These are phyloP conservation scores for Rauvolfia tetraphylla DNA, from an alignment of 257 asterid genomes.

Conservation along the genomic window DNA sequence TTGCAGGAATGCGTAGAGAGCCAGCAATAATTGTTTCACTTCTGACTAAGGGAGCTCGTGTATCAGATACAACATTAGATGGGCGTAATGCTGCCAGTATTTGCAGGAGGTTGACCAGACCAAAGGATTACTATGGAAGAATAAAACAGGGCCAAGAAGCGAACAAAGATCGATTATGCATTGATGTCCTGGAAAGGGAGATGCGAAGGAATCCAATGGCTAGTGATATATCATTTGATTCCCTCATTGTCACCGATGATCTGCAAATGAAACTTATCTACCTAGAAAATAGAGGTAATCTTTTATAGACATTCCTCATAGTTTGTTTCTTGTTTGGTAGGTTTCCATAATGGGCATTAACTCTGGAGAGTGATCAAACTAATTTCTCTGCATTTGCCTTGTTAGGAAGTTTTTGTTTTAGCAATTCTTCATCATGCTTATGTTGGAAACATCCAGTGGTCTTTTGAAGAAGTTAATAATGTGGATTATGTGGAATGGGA, in stretches of 20 bases:
- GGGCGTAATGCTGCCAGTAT: conserved; percentile 50
- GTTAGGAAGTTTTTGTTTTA: not conserved
- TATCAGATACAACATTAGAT: conserved; percentile 42
- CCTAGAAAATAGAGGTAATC: conserved; percentile 71
- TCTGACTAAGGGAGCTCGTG: conserved; percentile 58
- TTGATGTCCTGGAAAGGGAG: conserved; percentile 73
- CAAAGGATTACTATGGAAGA: conserved; percentile 59
- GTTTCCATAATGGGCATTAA: not conserved
- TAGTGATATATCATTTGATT: conserved; percentile 28
- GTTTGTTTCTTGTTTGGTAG: not conserved
- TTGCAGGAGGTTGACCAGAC: conserved; percentile 58
- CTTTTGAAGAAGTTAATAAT: not conserved
- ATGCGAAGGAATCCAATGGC: conserved; percentile 51
- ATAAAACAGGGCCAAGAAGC: conserved; percentile 59
- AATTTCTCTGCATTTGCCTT: not conserved
- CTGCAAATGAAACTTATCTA: conserved; percentile 46
- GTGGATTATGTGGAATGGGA: not conserved
- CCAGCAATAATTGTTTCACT: conserved; percentile 67
- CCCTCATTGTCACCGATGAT: conserved; percentile 52
- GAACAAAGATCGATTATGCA: conserved; percentile 55
- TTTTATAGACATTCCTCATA: not conserved
- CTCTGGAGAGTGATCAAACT: not conserved
- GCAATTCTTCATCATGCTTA: not conserved
- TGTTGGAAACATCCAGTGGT: not conserved
- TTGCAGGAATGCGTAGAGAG: conserved; percentile 67